Evolutionary conservation across 129 eudicot species (phyloP).

Genomic region (Flaveria linearis): DNA sequence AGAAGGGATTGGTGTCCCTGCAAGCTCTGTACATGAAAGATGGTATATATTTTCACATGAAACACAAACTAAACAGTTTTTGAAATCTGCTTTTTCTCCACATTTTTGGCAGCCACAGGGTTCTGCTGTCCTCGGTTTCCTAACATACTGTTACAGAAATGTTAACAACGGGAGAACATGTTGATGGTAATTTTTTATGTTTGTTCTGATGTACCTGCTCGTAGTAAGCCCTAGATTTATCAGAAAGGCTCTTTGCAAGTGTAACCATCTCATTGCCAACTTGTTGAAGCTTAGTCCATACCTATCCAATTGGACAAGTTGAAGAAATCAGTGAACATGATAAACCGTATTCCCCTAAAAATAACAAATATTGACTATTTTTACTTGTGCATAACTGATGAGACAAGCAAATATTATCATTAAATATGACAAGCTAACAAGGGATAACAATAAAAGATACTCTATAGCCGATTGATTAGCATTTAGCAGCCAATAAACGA

Average conservation of each 20-base stretch:
- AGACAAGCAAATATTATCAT: neutral
- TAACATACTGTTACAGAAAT: constrained; percentile 35
- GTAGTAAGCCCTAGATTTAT: constrained; percentile 47
- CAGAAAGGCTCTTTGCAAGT: constrained; percentile 70
- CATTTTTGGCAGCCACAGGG: constrained; percentile 57
- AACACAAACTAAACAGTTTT: constrained; percentile 70
- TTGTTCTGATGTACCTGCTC: constrained; percentile 51
- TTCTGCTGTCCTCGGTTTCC: constrained; percentile 45
- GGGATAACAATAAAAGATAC: neutral
- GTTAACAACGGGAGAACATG: constrained; percentile 1
- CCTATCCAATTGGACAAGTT: constrained; percentile 39
- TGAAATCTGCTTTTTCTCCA: constrained; percentile 50
- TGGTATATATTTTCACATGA: constrained; percentile 83
- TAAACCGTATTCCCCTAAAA: neutral
- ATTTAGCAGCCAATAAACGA: constrained; percentile 1
- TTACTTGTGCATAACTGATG: neutral
- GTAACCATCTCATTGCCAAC: constrained; percentile 65
- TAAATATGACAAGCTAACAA: neutral
- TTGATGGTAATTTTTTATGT: neutral
- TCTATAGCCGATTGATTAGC: constrained; percentile 6
- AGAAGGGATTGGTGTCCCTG: constrained; percentile 52
- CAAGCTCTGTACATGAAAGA: constrained; percentile 60
- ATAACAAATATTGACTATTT: neutral
- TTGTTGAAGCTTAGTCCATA: constrained; percentile 73
- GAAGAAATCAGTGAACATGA: constrained; percentile 5